Percentiles rank a stretch among this genome's conserved stretches.
Conservation (phyloP, 1,284 basidiomycete species). For the Microstroma glucosiphilum region DNA sequence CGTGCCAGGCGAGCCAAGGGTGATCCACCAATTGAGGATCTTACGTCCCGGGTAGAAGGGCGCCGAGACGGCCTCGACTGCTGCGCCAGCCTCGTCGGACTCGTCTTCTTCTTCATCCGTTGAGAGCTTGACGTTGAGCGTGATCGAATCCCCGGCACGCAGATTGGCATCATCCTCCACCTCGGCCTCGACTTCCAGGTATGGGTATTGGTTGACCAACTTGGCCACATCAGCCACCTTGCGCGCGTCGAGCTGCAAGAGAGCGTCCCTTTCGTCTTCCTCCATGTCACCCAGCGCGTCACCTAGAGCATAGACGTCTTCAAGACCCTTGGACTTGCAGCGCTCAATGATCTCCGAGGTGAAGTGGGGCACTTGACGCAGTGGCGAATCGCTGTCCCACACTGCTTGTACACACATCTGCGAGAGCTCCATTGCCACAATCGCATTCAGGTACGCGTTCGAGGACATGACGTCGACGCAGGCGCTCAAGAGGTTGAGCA, state of each 20-base stretch:
- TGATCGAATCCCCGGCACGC: slow-evolving; percentile 64
- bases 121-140: slow-evolving; percentile 70
- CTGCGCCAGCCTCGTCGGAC: slow-evolving; percentile 55
- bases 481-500: slow-evolving; percentile 63
- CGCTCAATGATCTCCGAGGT: slow-evolving; percentile 67
- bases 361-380: slow-evolving; percentile 95
- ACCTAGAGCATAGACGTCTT: slow-evolving; percentile 42
- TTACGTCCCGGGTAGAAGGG: slow-evolving; percentile 84
- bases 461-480: slow-evolving; percentile 97
- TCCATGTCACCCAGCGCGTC: slow-evolving; percentile 40
- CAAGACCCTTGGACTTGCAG: slow-evolving; percentile 59
- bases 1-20: slow-evolving; percentile 72
- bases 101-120: slow-evolving; percentile 81
- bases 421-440: slow-evolving; percentile 96
- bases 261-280: slow-evolving; percentile 55
- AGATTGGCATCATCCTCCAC: slow-evolving; percentile 60
- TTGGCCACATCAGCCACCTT: slow-evolving; percentile 57
- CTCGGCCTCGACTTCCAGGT: slow-evolving; percentile 74
- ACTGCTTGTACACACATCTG: slow-evolving; percentile 99
- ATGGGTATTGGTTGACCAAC: slow-evolving; percentile 59
- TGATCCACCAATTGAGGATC: slow-evolving; percentile 94
- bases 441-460: slow-evolving; percentile 85
- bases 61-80: slow-evolving; percentile 70
- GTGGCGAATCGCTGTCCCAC: slow-evolving; percentile 71
- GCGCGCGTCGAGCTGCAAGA: slow-evolving; percentile 75